These are phyloP conservation scores for Daldinia sp. DNA, from an alignment of 2,329 filamentous ascomycete genomes.

Conservation along the genomic window DNA sequence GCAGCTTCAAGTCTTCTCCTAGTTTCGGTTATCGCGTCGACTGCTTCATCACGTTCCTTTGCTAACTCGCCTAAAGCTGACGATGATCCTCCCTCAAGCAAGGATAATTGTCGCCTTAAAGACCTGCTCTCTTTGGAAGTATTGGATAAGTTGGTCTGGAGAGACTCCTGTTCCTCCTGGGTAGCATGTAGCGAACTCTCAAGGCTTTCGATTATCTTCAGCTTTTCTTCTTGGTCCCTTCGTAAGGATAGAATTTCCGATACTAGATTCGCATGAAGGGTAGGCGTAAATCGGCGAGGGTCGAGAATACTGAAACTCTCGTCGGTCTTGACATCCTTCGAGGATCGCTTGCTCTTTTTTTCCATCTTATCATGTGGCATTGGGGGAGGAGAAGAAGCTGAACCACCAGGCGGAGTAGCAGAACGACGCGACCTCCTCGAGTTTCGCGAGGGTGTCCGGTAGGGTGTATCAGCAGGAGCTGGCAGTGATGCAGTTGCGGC, in stretches of 20 bases:
- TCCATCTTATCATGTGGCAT: conserved; percentile 53
- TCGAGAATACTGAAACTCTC: conserved; percentile 81
- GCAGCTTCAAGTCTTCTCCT: conserved; percentile 78
- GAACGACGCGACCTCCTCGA: conserved; percentile 71
- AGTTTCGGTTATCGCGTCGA: conserved; percentile 75
- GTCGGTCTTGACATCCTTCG: conserved; percentile 68
- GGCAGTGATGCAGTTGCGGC: conserved; percentile 69
- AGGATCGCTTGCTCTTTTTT: conserved; percentile 59
- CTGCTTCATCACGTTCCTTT: conserved; percentile 84
- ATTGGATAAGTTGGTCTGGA: conserved; percentile 68
- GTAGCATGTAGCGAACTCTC: conserved; percentile 77
- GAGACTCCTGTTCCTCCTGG: conserved; percentile 76
- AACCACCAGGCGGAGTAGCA: conserved; percentile 66
- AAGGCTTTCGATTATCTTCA: conserved; percentile 83
- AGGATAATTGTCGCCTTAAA: conserved; percentile 82
- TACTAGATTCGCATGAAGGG: conserved; percentile 90
- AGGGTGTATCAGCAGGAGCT: conserved; percentile 75
- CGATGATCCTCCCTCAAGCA: conserved; percentile 87
- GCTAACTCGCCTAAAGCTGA: conserved; percentile 85
- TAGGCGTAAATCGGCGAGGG: conserved; percentile 92
- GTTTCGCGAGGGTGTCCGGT: conserved; percentile 73
- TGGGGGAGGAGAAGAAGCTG: conserved; percentile 67
- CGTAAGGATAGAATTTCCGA: conserved; percentile 90
- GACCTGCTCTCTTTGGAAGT: conserved; percentile 80
- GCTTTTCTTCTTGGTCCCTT: conserved; percentile 89